Evolutionary conservation across 495 filamentous ascomycete genomes (phyloP).

Genomic region (Alectoria sarmentosa): DNA sequence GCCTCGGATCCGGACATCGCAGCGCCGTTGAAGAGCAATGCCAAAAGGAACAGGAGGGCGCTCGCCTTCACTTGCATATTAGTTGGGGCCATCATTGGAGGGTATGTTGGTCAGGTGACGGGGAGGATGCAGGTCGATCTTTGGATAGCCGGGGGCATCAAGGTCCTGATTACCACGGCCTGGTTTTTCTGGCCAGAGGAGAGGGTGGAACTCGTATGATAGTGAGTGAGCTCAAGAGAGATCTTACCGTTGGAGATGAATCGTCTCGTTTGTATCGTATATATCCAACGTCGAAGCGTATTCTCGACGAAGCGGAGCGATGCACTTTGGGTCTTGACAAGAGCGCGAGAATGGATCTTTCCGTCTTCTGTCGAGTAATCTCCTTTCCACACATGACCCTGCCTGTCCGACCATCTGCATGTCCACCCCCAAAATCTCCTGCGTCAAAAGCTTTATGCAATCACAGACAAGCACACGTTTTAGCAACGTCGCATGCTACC

Average conservation of each 20-base stretch:
- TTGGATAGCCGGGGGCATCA: constrained; percentile 54
- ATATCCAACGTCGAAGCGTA: too few species aligned
- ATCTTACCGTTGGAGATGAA: too few species aligned
- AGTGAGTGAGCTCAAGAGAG: background rate
- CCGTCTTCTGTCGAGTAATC: too few species aligned
- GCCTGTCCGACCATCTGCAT: too few species aligned
- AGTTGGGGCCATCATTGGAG: constrained; percentile 55
- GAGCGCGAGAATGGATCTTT: too few species aligned
- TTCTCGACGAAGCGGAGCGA: too few species aligned
- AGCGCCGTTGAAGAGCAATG: constrained; percentile 42
- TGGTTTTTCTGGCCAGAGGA: constrained; percentile 39
- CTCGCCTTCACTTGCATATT: constrained; percentile 51
- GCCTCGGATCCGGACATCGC: constrained; percentile 51
- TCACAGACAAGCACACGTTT: too few species aligned
- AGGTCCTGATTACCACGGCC: constrained; percentile 39
- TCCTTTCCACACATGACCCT: too few species aligned
- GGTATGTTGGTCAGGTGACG: constrained; percentile 42
- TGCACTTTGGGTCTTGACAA: too few species aligned
- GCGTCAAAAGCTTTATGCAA: too few species aligned
- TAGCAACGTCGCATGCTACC: background rate
- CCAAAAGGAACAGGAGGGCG: constrained; percentile 57
- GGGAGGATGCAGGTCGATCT: constrained; percentile 49
- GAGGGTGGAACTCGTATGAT: constrained; percentile 14
- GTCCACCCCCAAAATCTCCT: too few species aligned
- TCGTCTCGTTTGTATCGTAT: background rate